Conservation (phyloP, 306 rosid species). For the Carpinus fangiana region DNA sequence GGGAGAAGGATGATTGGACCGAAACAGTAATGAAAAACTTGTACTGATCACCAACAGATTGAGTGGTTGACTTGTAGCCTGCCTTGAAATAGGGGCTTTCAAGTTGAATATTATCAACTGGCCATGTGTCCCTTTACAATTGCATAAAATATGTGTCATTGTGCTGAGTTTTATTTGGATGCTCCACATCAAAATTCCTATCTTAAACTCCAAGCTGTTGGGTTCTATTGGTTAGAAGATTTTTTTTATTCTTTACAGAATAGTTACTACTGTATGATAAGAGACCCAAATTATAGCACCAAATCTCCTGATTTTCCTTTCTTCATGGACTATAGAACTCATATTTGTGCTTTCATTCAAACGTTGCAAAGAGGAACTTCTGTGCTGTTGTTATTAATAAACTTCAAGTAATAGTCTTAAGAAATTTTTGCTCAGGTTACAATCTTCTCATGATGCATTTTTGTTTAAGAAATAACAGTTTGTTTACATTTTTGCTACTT, state of each 20-base stretch:
- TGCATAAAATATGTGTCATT: not conserved
- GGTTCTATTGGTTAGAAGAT: not conserved
- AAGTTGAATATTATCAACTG: not conserved
- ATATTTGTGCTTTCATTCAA: not conserved
- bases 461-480: constrained; percentile 19
- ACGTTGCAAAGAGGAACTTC: constrained; percentile 3
- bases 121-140: not conserved
- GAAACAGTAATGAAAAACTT: no score
- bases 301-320: not conserved
- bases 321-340: not conserved
- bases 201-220: not conserved
- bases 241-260: not conserved
- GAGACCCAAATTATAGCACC: not conserved
- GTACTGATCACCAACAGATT: no score
- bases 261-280: not conserved
- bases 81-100: not conserved
- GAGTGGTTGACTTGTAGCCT: not conserved
- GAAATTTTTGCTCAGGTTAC: not conserved
- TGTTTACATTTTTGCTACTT: constrained; percentile 18
- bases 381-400: constrained; percentile 3
- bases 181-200: no score
- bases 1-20: no score
- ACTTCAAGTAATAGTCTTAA: not conserved
- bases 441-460: constrained; percentile 12
- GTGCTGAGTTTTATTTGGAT: not conserved